Evolutionary conservation across 768 basidiomycete genomes (phyloP).

Genomic region (Phlegmacium glaucopus): DNA sequence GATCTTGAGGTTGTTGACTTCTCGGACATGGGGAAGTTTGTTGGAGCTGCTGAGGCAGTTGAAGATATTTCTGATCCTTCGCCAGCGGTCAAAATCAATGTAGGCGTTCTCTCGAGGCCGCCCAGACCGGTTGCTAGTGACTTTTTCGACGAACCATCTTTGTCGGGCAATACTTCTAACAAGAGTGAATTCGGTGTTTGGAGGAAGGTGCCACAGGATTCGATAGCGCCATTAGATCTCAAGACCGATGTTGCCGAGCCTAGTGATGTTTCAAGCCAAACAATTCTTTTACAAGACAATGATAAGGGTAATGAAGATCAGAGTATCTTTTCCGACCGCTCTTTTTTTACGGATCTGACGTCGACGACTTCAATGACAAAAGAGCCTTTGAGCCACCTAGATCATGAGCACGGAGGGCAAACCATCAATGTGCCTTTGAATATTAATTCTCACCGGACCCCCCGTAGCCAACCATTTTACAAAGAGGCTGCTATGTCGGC

Average conservation of each 20-base stretch:
- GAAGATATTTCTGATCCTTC: constrained; percentile 19
- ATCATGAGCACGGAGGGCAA: constrained; percentile 18
- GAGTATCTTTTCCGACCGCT: not conserved
- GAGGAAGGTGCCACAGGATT: constrained; percentile 33
- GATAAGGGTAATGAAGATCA: constrained; percentile 2
- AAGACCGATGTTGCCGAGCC: constrained; percentile 13
- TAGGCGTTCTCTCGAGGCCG: constrained; percentile 20
- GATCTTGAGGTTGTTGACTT: constrained; percentile 81
- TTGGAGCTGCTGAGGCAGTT: constrained; percentile 35
- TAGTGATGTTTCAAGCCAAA: constrained; percentile 3
- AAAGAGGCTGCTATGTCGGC: constrained; percentile 64
- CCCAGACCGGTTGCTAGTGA: constrained; percentile 61
- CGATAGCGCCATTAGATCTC: constrained; percentile 2
- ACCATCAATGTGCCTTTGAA: constrained; percentile 22
- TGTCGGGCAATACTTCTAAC: constrained; percentile 15
- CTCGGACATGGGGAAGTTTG: constrained; percentile 68
- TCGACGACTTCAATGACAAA: constrained; percentile 10
- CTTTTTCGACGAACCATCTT: constrained; percentile 58
- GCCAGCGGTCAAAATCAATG: constrained; percentile 10
- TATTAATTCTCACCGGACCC: constrained; percentile 26
- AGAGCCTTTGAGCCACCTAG: constrained; percentile 11
- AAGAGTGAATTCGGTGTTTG: constrained; percentile 40
- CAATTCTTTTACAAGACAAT: too few relatives aligned
- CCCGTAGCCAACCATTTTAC: constrained; percentile 40
- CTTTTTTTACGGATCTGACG: constrained; percentile 3